phyloP scores from a whole-genome alignment of 768 basidiomycete genomes.

The Lactarius psammicola region DNA sequence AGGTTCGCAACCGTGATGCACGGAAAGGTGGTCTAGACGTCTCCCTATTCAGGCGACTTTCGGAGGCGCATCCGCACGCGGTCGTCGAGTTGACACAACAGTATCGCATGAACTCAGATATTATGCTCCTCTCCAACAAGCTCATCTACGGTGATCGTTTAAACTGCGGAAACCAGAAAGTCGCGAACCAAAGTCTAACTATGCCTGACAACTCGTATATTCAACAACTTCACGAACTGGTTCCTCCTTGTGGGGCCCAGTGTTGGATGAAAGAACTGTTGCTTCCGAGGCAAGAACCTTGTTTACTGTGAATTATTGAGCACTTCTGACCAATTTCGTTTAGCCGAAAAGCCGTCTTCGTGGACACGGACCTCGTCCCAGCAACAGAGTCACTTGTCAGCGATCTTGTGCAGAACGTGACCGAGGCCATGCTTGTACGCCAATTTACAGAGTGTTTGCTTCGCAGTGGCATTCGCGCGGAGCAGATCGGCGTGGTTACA shows the following conservation, averaged over 20 bases:
- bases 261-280: slow-evolving; percentile 76
- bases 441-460: slow-evolving; percentile 70
- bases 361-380: slow-evolving; percentile 86
- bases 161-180: slow-evolving; percentile 70
- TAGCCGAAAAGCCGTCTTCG: slow-evolving; percentile 85
- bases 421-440: slow-evolving; percentile 67
- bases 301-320: neutral
- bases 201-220: slow-evolving; percentile 52
- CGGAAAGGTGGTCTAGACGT: slow-evolving; percentile 84
- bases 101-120: slow-evolving; percentile 96
- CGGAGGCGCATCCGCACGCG: slow-evolving; percentile 80
- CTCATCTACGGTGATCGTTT: slow-evolving; percentile 81
- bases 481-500: slow-evolving; percentile 85
- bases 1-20: slow-evolving; percentile 82
- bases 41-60: slow-evolving; percentile 85
- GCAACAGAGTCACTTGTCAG: slow-evolving; percentile 80
- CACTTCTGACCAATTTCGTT: neutral
- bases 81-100: slow-evolving; percentile 85
- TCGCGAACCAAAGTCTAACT: slow-evolving; percentile 58
- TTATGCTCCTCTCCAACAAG: slow-evolving; percentile 87
- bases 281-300: slow-evolving; percentile 54
- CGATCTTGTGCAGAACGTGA: slow-evolving; percentile 85
- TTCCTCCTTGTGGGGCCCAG: slow-evolving; percentile 35
- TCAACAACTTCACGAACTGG: slow-evolving; percentile 42
- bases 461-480: slow-evolving; percentile 57